Conservation (phyloP, 768 basidiomycete genomes). For the Termitomyces eurrhizus region DNA sequence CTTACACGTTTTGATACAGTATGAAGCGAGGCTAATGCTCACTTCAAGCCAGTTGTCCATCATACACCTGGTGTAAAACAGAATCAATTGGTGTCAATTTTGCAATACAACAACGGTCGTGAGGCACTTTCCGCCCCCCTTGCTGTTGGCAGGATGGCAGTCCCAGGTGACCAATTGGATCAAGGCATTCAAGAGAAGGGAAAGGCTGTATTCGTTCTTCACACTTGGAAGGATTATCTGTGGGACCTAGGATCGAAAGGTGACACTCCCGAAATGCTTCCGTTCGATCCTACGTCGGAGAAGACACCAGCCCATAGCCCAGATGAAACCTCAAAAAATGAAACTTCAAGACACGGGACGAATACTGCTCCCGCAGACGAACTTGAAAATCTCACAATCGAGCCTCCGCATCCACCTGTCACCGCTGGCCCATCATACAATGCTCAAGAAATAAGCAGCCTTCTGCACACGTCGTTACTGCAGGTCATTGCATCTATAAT, state of each 20-base stretch:
- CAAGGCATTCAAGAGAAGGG: slow-evolving; percentile 52
- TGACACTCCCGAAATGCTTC: slow-evolving; percentile 46
- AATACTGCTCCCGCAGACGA: slow-evolving; percentile 2
- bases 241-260: slow-evolving; percentile 69
- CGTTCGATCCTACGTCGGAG: slow-evolving; percentile 16
- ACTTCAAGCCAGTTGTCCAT: slow-evolving; percentile 54
- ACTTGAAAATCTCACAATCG: slow-evolving; percentile 9
- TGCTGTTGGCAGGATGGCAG: slow-evolving; percentile 72
- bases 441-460: slow-evolving; percentile 47
- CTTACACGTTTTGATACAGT: not conserved
- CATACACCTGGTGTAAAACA: slow-evolving; percentile 38
- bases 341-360: slow-evolving; percentile 1
- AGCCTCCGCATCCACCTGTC: not conserved
- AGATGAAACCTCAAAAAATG: slow-evolving; percentile 17
- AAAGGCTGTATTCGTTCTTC: slow-evolving; percentile 70
- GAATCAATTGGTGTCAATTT: slow-evolving; percentile 60
- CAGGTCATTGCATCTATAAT: slow-evolving; percentile 55
- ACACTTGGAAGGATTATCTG: slow-evolving; percentile 74
- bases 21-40: slow-evolving; percentile 8
- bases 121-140: slow-evolving; percentile 51
- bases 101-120: slow-evolving; percentile 38
- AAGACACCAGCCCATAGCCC: slow-evolving; percentile 4
- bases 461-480: slow-evolving; percentile 59
- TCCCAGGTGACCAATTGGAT: slow-evolving; percentile 44
- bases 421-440: slow-evolving; percentile 21